Evolutionary conservation across 2,329 filamentous ascomycete genomes (phyloP), one percentile per base, ranked within the genome.

Genomic region (Alternaria dauci): DNA sequence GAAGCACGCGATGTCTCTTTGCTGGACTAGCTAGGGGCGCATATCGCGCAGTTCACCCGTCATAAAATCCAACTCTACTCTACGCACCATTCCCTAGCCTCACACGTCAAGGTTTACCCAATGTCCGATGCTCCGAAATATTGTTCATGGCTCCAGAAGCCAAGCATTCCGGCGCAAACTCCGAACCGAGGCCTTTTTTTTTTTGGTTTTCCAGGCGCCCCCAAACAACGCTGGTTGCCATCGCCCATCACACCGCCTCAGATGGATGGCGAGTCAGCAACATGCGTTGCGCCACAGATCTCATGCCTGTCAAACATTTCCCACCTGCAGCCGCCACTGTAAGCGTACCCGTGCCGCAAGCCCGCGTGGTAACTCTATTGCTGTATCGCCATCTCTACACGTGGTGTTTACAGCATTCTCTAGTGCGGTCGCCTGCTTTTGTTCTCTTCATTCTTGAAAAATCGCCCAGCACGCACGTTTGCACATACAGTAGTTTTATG

Each of bases 211-310:
- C 6, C 8, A 38, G 34, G n/a, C 8, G 34, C 36, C 39, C 39
- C 39, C 23, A 16, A 25, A 42, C 6, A 42, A 25, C 39, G 20
- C 39, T 42, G 39, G 25, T 42, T 42, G 20, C 20, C 39, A 25
- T 25, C 20, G 20, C 25, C 30, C 30, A 50, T 50, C 46, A 50
- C 46, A 50, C 46, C 46, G 46, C 46, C 46, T 50, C 30, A 50
- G 46, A 50, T 38, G n/a, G 20, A n/a, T 4, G 20, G 8, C 46
- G 46, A 50, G 46, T 50, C 46, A 50, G 46, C 20, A 50, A 12
- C 23, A 5, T 38, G 46, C 32, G 30, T 50, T 50, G 46, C 46
- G 32, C 30, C 46, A 50, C 46, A 50, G 30, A 18, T 36, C 44
- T 48, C 14, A 34, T 48, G 4, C 20, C 2, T n/a, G 28, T 20